phyloP scores from a whole-genome alignment of 2,329 filamentous ascomycete species.

The Pezicula rhizophila region DNA sequence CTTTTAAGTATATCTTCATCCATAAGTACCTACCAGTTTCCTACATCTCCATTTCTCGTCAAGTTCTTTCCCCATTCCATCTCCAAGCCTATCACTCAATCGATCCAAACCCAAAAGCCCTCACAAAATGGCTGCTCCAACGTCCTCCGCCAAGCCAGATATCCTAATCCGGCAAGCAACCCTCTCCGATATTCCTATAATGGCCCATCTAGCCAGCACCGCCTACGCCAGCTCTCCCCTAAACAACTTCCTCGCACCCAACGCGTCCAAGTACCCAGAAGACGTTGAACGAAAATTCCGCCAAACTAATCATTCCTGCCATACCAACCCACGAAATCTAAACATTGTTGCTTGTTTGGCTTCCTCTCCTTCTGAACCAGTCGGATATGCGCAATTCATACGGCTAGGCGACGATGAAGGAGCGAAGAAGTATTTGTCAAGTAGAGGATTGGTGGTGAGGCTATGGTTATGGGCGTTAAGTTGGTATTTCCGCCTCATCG shows the following conservation, averaged over 20 bases:
- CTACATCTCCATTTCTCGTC: too few relatives aligned
- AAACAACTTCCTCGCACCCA: slow-evolving; percentile 10
- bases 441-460: background rate
- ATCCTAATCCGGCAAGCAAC: slow-evolving; percentile 9
- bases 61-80: too few relatives aligned
- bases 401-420: slow-evolving; percentile 16
- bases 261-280: slow-evolving; percentile 5
- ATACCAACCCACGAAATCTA: slow-evolving; percentile 3
- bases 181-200: slow-evolving; percentile 8
- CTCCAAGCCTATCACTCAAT: too few relatives aligned
- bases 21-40: too few relatives aligned
- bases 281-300: slow-evolving; percentile 5
- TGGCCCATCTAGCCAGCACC: slow-evolving; percentile 3
- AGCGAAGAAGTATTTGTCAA: slow-evolving; percentile 1
- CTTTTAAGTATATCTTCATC: too few relatives aligned
- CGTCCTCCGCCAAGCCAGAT: background rate
- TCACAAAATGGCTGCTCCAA: too few relatives aligned
- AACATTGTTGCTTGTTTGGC: slow-evolving; percentile 12
- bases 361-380: slow-evolving; percentile 2
- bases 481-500: slow-evolving; percentile 8
- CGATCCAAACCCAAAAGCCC: too few relatives aligned
- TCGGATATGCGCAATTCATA: slow-evolving; percentile 14
- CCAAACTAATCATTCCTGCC: slow-evolving; percentile 5
- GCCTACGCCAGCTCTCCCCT: slow-evolving; percentile 12
- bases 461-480: slow-evolving; percentile 2